Conservation (phyloP, 2,329 filamentous ascomycete genomes). For the Aspergillus transmontanensis region DNA sequence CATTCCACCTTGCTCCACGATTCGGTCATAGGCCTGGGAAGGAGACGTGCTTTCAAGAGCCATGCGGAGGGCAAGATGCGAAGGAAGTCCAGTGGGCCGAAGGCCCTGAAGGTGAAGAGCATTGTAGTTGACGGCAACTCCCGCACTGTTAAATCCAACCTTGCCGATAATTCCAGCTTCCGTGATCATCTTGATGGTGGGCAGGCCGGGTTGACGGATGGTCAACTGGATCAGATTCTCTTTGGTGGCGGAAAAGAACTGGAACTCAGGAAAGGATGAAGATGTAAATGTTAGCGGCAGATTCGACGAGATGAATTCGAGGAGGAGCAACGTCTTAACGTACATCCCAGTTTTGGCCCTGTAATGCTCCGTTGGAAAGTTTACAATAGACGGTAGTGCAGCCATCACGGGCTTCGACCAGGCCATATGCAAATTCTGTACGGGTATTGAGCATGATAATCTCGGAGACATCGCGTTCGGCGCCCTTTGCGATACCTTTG, state of each 20-base stretch:
- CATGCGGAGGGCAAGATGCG: conserved; percentile 57
- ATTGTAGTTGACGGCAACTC: conserved; percentile 60
- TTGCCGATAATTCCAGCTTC: conserved; percentile 62
- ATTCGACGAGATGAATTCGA: neutral
- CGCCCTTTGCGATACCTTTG: neutral
- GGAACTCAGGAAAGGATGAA: neutral
- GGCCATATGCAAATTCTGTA: neutral
- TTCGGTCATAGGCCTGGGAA: conserved; percentile 45
- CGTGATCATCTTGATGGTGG: conserved; percentile 57
- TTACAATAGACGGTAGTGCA: neutral
- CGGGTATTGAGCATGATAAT: neutral
- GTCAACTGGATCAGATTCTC: neutral
- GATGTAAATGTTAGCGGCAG: neutral
- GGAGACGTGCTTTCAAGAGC: conserved; percentile 53
- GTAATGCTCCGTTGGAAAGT: neutral
- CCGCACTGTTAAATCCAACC: conserved; percentile 58
- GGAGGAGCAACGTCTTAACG: neutral
- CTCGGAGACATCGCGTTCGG: neutral
- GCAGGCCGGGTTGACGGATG: conserved; percentile 30
- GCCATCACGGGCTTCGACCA: neutral
- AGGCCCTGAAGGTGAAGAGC: conserved; percentile 57
- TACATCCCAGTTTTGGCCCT: neutral
- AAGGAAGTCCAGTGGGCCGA: conserved; percentile 50
- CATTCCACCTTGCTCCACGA: conserved; percentile 50
- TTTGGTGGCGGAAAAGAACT: neutral